Evolutionary conservation across 2,329 filamentous ascomycete genomes (phyloP), one percentile per base, ranked within the genome.

Genomic region (Raffaelea ambrosiae): DNA sequence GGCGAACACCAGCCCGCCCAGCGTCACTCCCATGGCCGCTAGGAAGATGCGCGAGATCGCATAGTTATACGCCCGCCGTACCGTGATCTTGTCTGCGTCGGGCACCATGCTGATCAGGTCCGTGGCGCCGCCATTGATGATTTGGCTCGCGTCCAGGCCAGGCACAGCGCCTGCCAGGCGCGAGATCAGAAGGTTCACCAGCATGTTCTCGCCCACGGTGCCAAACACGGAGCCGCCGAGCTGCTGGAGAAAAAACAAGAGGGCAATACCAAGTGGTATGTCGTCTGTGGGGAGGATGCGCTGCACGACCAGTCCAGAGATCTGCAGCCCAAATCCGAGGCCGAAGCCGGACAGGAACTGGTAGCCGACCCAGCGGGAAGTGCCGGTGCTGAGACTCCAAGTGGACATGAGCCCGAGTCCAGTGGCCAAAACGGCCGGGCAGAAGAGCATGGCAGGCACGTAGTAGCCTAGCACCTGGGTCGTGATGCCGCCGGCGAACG

Each of bases 11-110:
- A 82, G 47, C 5, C 67, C 66, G 0, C 71, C 68, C 57, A 81
- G 64, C 2, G 74, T 72, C 8, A 82, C 64, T 2, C 70, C 73
- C 8, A 86, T 62, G 2, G 67, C 68, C 3, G 82, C 76, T 51
- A 77, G 74, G 57, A 84, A 86, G 1, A 73, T 73, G 49, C 72
- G 64, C 2, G 71, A 70, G 35, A 88, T 61, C 0, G 81, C 70
- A n/a, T 67, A 59, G 57, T 86, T 86, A 64, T 88, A 87, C 0
- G 72, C 78, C 1, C 26, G 16, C 26, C 40, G 42, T 43, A 57
- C 56, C 0, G 48, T 35, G 1, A 44, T 40, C 20, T 48, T 52
- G 21, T 55, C 45, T 14, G 49, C 41, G 2, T 49, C 57, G 20
- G 58, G 57, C 9, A 63, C 10, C n/a, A 16, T 53, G 7, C 56